Evolutionary conservation across 2,329 filamentous ascomycete genomes (phyloP).

Genomic region (Emergomyces pasteurianus): DNA sequence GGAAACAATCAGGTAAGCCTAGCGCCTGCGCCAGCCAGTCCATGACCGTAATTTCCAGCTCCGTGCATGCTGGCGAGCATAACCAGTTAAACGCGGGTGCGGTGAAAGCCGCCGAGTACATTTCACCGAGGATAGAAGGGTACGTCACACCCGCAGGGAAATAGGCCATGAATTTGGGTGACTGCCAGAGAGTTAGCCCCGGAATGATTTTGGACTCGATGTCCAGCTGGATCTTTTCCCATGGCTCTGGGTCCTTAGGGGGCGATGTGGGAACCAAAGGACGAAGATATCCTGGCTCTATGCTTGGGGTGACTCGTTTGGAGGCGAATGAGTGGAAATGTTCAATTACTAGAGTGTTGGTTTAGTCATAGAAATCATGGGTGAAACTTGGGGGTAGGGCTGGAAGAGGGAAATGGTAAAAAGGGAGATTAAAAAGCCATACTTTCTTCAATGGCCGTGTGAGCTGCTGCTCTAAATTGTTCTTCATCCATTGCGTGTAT

Average conservation of each 20-base stretch:
- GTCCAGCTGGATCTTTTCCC: conserved; percentile 69
- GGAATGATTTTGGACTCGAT: conserved; percentile 80
- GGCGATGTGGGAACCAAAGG: conserved; percentile 63
- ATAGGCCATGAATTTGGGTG: conserved; percentile 91
- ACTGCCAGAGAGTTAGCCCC: conserved; percentile 89
- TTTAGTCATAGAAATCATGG: not conserved
- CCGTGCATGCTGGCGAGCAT: conserved; percentile 81
- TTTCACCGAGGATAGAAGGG: conserved; percentile 76
- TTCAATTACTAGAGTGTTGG: conserved; percentile 49
- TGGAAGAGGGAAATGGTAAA: too few relatives aligned
- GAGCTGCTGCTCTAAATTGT: conserved; percentile 65
- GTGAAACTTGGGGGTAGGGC: too few relatives aligned
- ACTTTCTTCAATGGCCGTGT: conserved; percentile 75
- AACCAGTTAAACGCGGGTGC: conserved; percentile 96
- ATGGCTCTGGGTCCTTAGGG: conserved; percentile 54
- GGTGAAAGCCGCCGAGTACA: conserved; percentile 81
- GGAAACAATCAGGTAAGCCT: conserved; percentile 58
- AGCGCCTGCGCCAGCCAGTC: conserved; percentile 80
- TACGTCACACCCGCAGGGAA: conserved; percentile 75
- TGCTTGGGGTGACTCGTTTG: conserved; percentile 60
- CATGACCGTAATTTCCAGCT: conserved; percentile 83
- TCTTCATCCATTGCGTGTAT: conserved; percentile 56
- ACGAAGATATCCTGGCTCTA: conserved; percentile 75
- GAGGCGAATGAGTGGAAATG: conserved; percentile 69
- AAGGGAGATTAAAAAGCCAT: conserved; percentile 19